Percentiles rank a stretch among this genome's conserved stretches.
Evolutionary conservation across 2,329 filamentous ascomycete species (phyloP).

Genomic region (Fusarium verticillioides): DNA sequence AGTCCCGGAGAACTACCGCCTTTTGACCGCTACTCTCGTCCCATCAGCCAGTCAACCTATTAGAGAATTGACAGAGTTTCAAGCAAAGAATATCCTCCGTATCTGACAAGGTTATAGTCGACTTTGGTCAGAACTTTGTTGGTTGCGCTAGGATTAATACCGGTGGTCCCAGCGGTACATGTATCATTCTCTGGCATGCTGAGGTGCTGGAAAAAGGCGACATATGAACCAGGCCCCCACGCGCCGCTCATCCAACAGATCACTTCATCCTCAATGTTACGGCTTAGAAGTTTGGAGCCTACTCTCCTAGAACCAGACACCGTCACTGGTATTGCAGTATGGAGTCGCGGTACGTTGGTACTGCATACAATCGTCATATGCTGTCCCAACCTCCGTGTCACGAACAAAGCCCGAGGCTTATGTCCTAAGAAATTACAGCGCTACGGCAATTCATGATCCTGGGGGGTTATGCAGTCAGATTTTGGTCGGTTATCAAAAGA

Average conservation of each 20-base stretch:
- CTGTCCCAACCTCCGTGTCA: neutral
- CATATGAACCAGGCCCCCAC: neutral
- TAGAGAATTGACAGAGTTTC: neutral
- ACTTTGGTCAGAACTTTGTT: neutral
- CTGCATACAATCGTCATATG: neutral
- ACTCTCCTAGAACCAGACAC: fast-evolving
- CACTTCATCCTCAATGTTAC: neutral
- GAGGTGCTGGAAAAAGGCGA: neutral
- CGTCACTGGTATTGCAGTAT: neutral
- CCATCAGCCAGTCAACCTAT: neutral
- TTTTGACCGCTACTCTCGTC: neutral
- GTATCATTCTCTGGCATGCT: neutral
- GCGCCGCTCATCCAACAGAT: neutral
- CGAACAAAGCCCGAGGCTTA: no score
- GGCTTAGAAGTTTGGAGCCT: neutral
- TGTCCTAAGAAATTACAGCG: no score
- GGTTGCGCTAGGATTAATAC: neutral
- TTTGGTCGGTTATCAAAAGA: neutral
- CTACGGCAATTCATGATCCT: neutral
- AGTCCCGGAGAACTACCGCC: neutral
- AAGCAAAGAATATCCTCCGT: fast-evolving
- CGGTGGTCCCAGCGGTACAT: neutral
- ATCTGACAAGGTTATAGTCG: neutral
- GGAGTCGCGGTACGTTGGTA: no score
- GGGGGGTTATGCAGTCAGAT: neutral